These are phyloP conservation scores for Penicillium cataractarum DNA, from an alignment of 495 filamentous ascomycete genomes.

Conservation along the genomic window DNA sequence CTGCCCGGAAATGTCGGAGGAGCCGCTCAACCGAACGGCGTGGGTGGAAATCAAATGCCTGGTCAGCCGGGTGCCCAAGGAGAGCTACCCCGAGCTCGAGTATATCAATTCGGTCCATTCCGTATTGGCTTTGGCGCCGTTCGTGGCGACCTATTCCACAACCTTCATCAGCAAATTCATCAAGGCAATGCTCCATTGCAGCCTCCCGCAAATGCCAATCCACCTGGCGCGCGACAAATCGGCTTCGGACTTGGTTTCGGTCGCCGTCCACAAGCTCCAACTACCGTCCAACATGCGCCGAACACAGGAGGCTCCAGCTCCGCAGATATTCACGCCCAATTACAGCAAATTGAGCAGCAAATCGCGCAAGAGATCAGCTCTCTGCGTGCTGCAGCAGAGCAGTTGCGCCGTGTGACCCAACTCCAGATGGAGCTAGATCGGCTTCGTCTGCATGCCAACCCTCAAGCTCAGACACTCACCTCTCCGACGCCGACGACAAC, in stretches of 20 bases:
- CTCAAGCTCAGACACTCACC: slow-evolving; percentile 22
- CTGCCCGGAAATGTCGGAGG: slow-evolving; percentile 30
- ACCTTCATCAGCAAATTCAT: slow-evolving; percentile 54
- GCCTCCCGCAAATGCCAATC: slow-evolving; percentile 36
- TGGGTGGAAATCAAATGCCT: slow-evolving; percentile 33
- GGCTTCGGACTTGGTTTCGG: slow-evolving; percentile 51
- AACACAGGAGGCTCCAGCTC: slow-evolving; percentile 19
- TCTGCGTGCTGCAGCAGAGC: slow-evolving; percentile 57
- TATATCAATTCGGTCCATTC: slow-evolving; percentile 61
- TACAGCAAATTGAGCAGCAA: slow-evolving; percentile 67
- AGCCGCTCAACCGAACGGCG: slow-evolving; percentile 31
- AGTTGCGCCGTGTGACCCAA: slow-evolving; percentile 57
- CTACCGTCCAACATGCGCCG: slow-evolving; percentile 20
- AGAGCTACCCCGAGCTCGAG: slow-evolving; percentile 45
- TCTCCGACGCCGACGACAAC: slow-evolving; percentile 21
- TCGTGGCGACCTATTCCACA: slow-evolving; percentile 55
- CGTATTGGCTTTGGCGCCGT: slow-evolving; percentile 62
- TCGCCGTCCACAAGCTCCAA: slow-evolving; percentile 34
- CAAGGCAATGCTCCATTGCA: slow-evolving; percentile 43
- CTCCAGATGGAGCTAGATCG: slow-evolving; percentile 66
- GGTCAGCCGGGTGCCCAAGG: slow-evolving; percentile 35
- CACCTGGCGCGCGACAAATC: slow-evolving; percentile 41
- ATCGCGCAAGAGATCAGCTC: slow-evolving; percentile 64
- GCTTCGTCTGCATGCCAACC: slow-evolving; percentile 53
- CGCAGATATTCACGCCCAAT: slow-evolving; percentile 53